phyloP scores from a whole-genome alignment of 2,329 filamentous ascomycete species.

The Penicillium griseofulvum region DNA sequence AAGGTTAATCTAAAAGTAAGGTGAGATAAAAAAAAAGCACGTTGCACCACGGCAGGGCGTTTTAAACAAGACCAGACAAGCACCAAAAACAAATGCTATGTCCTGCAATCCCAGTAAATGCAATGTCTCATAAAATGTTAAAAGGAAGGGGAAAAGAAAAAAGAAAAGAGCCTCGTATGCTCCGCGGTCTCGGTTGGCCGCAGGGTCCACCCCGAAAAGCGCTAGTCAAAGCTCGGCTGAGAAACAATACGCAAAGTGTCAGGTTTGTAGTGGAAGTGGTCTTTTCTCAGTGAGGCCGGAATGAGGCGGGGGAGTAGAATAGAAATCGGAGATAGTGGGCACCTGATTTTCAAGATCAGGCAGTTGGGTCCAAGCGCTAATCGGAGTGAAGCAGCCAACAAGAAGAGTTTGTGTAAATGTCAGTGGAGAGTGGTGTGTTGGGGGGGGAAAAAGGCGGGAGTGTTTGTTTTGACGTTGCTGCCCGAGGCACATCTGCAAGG shows the following conservation, averaged over 20 bases:
- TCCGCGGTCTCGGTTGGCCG: conserved; percentile 13
- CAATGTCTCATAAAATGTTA: background rate
- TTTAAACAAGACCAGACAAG: background rate
- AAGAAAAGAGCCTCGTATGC: conserved; percentile 8
- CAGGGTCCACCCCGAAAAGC: conserved; percentile 13
- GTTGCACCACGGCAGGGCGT: conserved; percentile 2
- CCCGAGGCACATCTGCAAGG: conserved; percentile 21
- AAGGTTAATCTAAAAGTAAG: background rate
- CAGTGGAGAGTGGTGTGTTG: conserved; percentile 9
- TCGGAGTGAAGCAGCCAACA: conserved; percentile 10
- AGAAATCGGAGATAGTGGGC: conserved; percentile 19
- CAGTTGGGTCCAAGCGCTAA: conserved; percentile 25
- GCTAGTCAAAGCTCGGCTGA: conserved; percentile 12
- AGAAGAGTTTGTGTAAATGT: conserved; percentile 1
- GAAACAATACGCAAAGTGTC: conserved; percentile 3
- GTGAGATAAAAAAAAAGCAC: background rate
- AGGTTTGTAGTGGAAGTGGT: conserved; percentile 7
- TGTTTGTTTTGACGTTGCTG: conserved; percentile 29
- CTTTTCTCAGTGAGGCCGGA: background rate
- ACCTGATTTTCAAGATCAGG: conserved; percentile 27
- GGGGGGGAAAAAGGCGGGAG: conserved; percentile 16
- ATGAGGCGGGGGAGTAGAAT: background rate
- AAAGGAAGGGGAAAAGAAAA: background rate
- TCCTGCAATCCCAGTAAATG: background rate
- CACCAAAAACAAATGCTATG: background rate